Conservation (phyloP, 1,284 basidiomycete species). For the Xerocomus minutiporus region DNA sequence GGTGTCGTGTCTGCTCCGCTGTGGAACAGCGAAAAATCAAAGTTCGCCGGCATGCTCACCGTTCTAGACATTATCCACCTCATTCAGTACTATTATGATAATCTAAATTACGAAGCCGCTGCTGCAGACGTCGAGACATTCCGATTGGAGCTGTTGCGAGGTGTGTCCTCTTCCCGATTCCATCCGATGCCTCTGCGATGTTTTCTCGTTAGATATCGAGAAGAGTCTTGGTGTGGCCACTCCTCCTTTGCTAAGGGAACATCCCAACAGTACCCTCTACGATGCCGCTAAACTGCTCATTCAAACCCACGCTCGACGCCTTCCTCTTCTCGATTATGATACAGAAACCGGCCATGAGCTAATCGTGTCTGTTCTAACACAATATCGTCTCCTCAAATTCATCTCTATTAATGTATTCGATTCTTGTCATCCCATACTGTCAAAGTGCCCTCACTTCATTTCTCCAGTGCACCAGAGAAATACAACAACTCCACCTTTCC, state of each 20-base stretch:
- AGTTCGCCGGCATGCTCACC: conserved; percentile 94
- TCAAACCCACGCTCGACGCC: conserved; percentile 90
- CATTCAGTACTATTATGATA: conserved; percentile 93
- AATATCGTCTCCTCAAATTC: conserved; percentile 97
- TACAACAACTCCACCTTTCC: conserved; percentile 70
- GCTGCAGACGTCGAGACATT: conserved; percentile 94
- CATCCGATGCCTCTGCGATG: conserved; percentile 8
- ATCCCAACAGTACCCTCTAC: conserved; percentile 84
- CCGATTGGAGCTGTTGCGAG: conserved; percentile 81
- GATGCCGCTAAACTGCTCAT: conserved; percentile 91
- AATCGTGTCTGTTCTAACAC: conserved; percentile 93
- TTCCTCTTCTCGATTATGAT: conserved; percentile 92
- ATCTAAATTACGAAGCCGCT: conserved; percentile 83
- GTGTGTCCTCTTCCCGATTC: conserved; percentile 41
- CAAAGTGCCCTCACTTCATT: conserved; percentile 8
- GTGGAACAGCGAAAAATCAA: conserved; percentile 92
- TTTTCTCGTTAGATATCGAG: conserved; percentile 75
- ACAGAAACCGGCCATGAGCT: conserved; percentile 93
- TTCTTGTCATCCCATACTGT: conserved; percentile 4
- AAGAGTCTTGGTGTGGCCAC: conserved; percentile 87
- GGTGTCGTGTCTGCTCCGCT: conserved; percentile 97
- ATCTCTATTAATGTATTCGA: conserved; percentile 94
- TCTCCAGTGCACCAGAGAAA: conserved; percentile 65
- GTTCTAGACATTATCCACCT: conserved; percentile 95
- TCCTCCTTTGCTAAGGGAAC: conserved; percentile 86